These are phyloP conservation scores for Globisporangium paddicum DNA, from an alignment of 352 stramenopile genomes.

Conservation along the genomic window DNA sequence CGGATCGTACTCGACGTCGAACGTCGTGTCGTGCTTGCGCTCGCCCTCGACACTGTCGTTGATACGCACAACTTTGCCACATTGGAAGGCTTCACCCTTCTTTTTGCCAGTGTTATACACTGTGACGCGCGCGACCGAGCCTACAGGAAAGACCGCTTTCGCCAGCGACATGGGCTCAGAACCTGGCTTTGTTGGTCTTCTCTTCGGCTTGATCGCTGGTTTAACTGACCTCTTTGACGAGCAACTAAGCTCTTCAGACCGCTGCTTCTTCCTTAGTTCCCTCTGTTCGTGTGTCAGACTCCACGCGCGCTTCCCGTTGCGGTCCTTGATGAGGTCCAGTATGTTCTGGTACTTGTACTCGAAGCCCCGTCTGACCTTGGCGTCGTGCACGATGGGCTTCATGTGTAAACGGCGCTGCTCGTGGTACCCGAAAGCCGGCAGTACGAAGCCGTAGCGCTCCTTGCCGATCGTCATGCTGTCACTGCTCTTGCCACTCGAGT, in stretches of 20 bases:
- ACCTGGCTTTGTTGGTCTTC: neutral
- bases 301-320: constrained; percentile 55
- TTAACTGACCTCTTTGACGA: neutral
- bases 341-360: constrained; percentile 73
- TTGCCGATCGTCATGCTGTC: constrained; percentile 56
- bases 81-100: constrained; percentile 12
- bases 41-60: constrained; percentile 14
- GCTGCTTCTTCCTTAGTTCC: constrained; percentile 11
- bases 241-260: neutral
- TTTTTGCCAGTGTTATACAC: constrained; percentile 15
- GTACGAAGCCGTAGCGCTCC: constrained; percentile 47
- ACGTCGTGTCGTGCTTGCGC: constrained; percentile 22
- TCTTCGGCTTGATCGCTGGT: neutral
- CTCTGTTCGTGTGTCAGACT: constrained; percentile 39
- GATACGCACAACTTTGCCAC: constrained; percentile 28
- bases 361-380: constrained; percentile 38
- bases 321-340: constrained; percentile 62
- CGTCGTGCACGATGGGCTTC: constrained; percentile 30
- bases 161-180: constrained; percentile 22
- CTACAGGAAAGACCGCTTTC: constrained; percentile 38
- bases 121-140: constrained; percentile 28
- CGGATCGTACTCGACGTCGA: constrained; percentile 45
- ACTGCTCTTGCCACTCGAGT: constrained; percentile 24
- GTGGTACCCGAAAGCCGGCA: constrained; percentile 51
- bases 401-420: constrained; percentile 39